These are phyloP conservation scores for Ambrosia hybrid DNA, from an alignment of 140 eudicot species.

Conservation along the genomic window DNA sequence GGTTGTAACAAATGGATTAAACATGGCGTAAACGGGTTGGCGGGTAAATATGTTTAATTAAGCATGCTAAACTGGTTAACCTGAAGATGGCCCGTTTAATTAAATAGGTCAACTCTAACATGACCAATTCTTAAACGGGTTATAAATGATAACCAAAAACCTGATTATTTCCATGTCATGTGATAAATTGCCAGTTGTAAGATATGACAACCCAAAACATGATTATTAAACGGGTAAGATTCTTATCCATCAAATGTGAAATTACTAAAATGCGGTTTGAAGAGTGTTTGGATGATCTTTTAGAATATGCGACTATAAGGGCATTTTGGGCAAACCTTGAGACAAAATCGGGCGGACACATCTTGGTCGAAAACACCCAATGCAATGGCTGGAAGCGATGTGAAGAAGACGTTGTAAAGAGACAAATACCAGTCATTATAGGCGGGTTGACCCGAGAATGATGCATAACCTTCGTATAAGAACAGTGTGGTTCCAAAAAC, in stretches of 20 bases:
- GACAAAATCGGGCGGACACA: slow-evolving; percentile 81
- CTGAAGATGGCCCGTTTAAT: not conserved
- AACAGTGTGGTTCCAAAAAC: slow-evolving; percentile 77
- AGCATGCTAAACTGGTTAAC: not conserved
- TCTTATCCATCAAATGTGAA: too few relatives aligned
- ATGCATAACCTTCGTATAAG: slow-evolving; percentile 70
- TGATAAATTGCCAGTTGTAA: too few relatives aligned
- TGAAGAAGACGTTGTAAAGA: slow-evolving; percentile 85
- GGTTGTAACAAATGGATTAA: not conserved
- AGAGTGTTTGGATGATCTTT: not conserved
- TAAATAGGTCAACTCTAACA: too few relatives aligned
- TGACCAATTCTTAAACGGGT: not conserved
- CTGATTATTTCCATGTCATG: too few relatives aligned
- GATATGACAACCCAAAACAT: not conserved
- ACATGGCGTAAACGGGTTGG: not conserved
- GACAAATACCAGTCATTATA: slow-evolving; percentile 93
- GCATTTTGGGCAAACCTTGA: slow-evolving; percentile 50
- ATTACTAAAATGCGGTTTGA: not conserved
- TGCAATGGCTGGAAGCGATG: slow-evolving; percentile 89
- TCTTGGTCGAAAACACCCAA: slow-evolving; percentile 95
- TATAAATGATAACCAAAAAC: not conserved
- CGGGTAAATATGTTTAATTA: not conserved
- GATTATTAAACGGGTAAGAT: too few relatives aligned
- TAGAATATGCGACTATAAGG: not conserved
- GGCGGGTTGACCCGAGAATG: slow-evolving; percentile 87